These are phyloP conservation scores for Scleroderma citrinum DNA, from an alignment of 768 basidiomycete genomes.

Conservation along the genomic window DNA sequence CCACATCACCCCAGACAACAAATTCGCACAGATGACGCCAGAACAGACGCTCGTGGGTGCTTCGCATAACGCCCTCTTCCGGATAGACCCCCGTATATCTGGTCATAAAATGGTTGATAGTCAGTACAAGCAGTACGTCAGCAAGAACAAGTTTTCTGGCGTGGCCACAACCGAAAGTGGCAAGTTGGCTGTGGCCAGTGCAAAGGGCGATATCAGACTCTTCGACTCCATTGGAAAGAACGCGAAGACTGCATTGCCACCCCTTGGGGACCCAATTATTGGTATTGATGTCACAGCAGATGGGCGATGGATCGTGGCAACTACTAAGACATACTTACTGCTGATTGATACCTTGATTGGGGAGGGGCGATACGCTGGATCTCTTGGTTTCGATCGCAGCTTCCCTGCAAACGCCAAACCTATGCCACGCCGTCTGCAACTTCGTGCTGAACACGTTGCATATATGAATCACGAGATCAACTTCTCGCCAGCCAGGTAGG, in stretches of 20 bases:
- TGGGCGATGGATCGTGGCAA: slow-evolving; percentile 93
- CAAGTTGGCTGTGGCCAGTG: slow-evolving; percentile 87
- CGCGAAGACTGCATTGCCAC: slow-evolving; percentile 95
- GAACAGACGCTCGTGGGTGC: slow-evolving; percentile 92
- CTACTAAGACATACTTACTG: slow-evolving; percentile 88
- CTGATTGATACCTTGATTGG: slow-evolving; percentile 95
- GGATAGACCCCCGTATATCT: slow-evolving; percentile 91
- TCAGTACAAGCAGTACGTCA: slow-evolving; percentile 92
- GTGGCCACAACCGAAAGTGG: slow-evolving; percentile 84
- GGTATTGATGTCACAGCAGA: slow-evolving; percentile 93
- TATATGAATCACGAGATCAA: slow-evolving; percentile 86
- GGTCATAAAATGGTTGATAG: slow-evolving; percentile 91
- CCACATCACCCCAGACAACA: slow-evolving; percentile 88
- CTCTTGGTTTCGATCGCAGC: slow-evolving; percentile 85
- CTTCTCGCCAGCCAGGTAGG: slow-evolving; percentile 91
- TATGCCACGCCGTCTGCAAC: slow-evolving; percentile 78
- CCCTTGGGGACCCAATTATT: slow-evolving; percentile 90
- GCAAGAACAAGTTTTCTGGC: slow-evolving; percentile 93
- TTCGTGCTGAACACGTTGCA: slow-evolving; percentile 87
- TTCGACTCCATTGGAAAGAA: slow-evolving; percentile 98
- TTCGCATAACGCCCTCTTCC: slow-evolving; percentile 94
- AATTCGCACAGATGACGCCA: slow-evolving; percentile 89
- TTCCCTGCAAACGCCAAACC: slow-evolving; percentile 96
- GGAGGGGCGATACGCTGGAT: slow-evolving; percentile 78
- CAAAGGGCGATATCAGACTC: slow-evolving; percentile 93